A percentile compares a stretch with the other conserved stretches of the same genome.
These are phyloP conservation scores for Talaromyces marneffei DNA, from an alignment of 2,329 filamentous ascomycete species.

Conservation along the genomic window DNA sequence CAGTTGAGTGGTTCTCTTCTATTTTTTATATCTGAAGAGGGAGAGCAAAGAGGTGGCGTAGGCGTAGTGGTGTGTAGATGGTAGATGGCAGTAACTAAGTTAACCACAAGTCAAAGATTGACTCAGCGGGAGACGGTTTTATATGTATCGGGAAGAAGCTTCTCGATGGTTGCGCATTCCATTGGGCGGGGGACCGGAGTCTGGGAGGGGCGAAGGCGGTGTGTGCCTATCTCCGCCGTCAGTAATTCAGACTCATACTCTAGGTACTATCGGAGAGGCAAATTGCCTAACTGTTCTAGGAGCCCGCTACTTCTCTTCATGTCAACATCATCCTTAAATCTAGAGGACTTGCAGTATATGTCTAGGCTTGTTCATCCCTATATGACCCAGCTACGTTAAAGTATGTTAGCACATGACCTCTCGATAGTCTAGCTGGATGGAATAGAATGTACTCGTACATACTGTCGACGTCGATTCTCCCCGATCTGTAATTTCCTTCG, in stretches of 20 bases:
- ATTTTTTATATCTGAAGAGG: not conserved
- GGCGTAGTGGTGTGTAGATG: too few species aligned
- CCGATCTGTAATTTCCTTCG: too few species aligned
- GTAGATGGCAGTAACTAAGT: not conserved
- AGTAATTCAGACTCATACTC: not conserved
- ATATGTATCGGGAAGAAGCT: slow-evolving; percentile 13
- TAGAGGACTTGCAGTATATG: too few species aligned
- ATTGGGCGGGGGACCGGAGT: slow-evolving; percentile 7
- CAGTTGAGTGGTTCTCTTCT: not conserved
- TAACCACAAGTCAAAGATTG: not conserved
- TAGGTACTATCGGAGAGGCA: not conserved
- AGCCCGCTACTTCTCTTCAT: not conserved
- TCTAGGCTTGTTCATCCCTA: too few species aligned
- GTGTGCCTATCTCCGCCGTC: not conserved
- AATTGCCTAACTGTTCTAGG: slow-evolving; percentile 2
- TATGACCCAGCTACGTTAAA: too few species aligned
- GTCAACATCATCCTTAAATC: too few species aligned
- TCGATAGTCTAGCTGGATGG: too few species aligned
- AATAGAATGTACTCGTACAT: too few species aligned
- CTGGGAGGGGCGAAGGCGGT: slow-evolving; percentile 13
- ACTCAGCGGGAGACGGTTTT: not conserved
- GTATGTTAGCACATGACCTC: too few species aligned
- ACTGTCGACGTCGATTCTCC: too few species aligned
- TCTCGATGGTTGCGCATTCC: slow-evolving; percentile 7
- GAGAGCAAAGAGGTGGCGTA: not conserved